Conservation (phyloP, 306 rosid species). For the Fragaria nilgerrensis region DNA sequence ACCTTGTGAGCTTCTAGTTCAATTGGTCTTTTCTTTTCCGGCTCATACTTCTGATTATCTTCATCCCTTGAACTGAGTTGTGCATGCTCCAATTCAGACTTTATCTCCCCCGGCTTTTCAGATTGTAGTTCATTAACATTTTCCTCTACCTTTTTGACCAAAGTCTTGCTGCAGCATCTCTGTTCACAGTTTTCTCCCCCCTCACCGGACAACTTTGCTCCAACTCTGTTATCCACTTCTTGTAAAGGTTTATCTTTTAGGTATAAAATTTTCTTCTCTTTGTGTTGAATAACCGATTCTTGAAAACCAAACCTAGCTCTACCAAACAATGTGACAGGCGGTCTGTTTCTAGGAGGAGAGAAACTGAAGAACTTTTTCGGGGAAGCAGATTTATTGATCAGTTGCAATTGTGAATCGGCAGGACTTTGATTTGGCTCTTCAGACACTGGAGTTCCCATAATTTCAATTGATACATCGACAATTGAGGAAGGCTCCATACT, state of each 20-base stretch:
- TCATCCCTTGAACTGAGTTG: background rate
- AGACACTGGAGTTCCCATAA: conserved; percentile 20
- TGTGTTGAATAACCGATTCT: conserved; percentile 37
- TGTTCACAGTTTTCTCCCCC: conserved; percentile 31
- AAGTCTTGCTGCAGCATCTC: conserved; percentile 23
- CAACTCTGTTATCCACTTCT: conserved; percentile 25
- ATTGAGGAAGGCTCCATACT: conserved; percentile 31
- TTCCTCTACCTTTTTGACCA: conserved; percentile 18
- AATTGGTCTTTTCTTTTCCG: background rate
- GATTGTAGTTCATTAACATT: conserved; percentile 9
- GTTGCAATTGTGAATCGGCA: conserved; percentile 35
- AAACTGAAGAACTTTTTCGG: conserved; percentile 26
- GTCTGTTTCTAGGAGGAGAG: conserved; percentile 39
- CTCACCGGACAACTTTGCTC: conserved; percentile 23
- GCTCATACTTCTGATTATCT: background rate
- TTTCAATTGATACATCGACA: conserved; percentile 28
- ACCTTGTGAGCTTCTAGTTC: conserved; percentile 24
- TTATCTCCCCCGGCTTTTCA: conserved; percentile 35
- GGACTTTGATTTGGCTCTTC: conserved; percentile 38
- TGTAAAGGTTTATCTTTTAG: conserved; percentile 27
- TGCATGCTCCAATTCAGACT: background rate
- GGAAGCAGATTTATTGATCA: conserved; percentile 30
- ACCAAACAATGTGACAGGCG: conserved; percentile 66
- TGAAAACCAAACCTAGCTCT: conserved; percentile 61
- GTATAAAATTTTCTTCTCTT: conserved; percentile 23